A percentile compares a stretch with the other conserved stretches of the same genome.
phyloP scores from a whole-genome alignment of 1,284 basidiomycete species.

The Fistulina hepatica region DNA sequence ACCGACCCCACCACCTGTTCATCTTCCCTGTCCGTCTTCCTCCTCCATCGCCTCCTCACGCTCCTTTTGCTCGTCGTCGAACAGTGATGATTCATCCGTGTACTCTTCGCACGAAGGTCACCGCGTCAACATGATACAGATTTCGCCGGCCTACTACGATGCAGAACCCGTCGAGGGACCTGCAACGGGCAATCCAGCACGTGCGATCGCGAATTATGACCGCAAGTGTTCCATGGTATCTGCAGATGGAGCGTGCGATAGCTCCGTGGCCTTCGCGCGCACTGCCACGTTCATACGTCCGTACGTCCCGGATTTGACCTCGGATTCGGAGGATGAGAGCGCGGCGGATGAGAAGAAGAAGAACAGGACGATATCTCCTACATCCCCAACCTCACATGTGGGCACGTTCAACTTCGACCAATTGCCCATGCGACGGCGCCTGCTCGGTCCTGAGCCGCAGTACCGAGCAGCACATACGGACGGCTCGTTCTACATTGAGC shows the following conservation, averaged over 20 bases:
- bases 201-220: neutral
- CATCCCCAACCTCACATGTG: no score
- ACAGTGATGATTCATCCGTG: conserved; percentile 7
- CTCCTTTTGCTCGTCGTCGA: conserved; percentile 16
- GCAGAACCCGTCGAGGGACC: conserved; percentile 45
- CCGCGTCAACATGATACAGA: conserved; percentile 38
- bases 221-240: neutral
- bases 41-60: conserved; percentile 15
- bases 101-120: conserved; percentile 18
- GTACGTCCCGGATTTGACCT: conserved; percentile 31
- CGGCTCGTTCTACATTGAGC: conserved; percentile 6
- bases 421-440: conserved; percentile 25
- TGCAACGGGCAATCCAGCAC: no score
- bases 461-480: conserved; percentile 8
- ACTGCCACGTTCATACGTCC: conserved; percentile 50
- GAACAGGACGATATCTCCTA: no score
- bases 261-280: conserved; percentile 22
- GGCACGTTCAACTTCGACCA: conserved; percentile 54
- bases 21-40: conserved; percentile 19
- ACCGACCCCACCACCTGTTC: conserved; percentile 15
- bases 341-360: conserved; percentile 9
- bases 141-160: conserved; percentile 56
- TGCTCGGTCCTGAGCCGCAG: conserved; percentile 4
- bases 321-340: conserved; percentile 24
- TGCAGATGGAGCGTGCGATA: conserved; percentile 6